A percentile compares a stretch with the other conserved stretches of the same genome.
Conservation (phyloP, 352 stramenopile species). For the Globisporangium lucens region DNA sequence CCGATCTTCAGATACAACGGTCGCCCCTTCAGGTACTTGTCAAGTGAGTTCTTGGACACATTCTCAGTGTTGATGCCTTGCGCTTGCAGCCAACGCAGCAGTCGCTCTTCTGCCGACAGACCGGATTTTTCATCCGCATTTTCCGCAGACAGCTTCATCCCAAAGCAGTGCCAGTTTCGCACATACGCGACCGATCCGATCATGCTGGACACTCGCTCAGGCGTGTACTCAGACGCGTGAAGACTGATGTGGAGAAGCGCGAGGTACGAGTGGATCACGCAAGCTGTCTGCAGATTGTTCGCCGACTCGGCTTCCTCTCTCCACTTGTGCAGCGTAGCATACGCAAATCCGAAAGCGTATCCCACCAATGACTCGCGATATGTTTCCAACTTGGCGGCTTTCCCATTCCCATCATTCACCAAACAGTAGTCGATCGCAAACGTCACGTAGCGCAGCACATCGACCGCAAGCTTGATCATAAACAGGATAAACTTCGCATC, state of each 20-base stretch:
- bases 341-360: slow-evolving; percentile 71
- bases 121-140: slow-evolving; percentile 36
- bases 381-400: slow-evolving; percentile 36
- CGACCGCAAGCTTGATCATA: slow-evolving; percentile 82
- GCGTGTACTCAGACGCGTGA: slow-evolving; percentile 61
- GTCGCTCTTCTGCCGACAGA: slow-evolving; percentile 65
- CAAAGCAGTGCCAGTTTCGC: slow-evolving; percentile 91
- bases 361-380: slow-evolving; percentile 54
- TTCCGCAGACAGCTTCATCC: slow-evolving; percentile 74
- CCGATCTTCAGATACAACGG: slow-evolving; percentile 87
- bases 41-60: slow-evolving; percentile 68
- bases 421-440: slow-evolving; percentile 61
- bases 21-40: slow-evolving; percentile 85
- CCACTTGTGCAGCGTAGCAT: slow-evolving; percentile 77
- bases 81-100: slow-evolving; percentile 87
- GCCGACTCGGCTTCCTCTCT: slow-evolving; percentile 57
- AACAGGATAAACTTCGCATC: slow-evolving; percentile 86
- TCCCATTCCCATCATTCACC: slow-evolving; percentile 26
- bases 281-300: slow-evolving; percentile 79
- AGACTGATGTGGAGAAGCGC: slow-evolving; percentile 70
- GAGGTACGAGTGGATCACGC: slow-evolving; percentile 85
- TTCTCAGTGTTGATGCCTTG: slow-evolving; percentile 89
- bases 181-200: slow-evolving; percentile 85
- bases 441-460: slow-evolving; percentile 76
- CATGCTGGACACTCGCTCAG: slow-evolving; percentile 60